Conservation (phyloP, 257 asterid species). For the Capsicum chinense region DNA sequence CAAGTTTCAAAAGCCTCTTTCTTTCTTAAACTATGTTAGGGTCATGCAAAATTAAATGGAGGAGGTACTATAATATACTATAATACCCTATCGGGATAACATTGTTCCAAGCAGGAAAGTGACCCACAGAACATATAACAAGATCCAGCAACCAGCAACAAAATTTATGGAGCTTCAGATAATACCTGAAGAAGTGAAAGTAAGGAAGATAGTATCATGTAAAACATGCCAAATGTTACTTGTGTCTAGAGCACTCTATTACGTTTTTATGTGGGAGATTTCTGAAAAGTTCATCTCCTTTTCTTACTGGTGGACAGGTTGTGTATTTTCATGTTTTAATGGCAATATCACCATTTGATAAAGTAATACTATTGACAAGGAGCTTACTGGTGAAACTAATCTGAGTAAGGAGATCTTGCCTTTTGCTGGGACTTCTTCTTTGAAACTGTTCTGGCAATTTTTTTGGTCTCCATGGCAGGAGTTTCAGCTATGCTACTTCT, state of each 20-base stretch:
- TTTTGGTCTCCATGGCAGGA: constrained; percentile 52
- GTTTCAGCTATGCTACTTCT: constrained; percentile 67
- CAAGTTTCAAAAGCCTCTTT: background rate
- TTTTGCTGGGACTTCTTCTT: constrained; percentile 66
- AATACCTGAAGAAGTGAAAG: constrained; percentile 7
- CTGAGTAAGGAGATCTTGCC: constrained; percentile 46
- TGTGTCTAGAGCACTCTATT: constrained; percentile 9
- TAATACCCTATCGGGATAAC: background rate
- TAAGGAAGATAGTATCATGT: background rate
- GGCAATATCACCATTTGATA: background rate
- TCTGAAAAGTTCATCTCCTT: background rate
- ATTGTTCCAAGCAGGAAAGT: background rate
- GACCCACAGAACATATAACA: background rate
- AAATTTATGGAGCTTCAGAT: background rate
- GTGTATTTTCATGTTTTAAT: background rate
- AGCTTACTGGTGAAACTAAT: background rate
- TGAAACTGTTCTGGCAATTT: constrained; percentile 46
- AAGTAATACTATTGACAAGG: background rate
- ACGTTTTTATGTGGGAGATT: background rate
- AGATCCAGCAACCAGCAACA: background rate
- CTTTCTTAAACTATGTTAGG: background rate
- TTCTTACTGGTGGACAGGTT: background rate
- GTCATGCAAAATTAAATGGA: background rate
- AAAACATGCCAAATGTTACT: background rate
- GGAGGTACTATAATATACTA: constrained; percentile 16